Evolutionary conservation across 257 asterid species (phyloP).

Genomic region (Eustoma russellianum): DNA sequence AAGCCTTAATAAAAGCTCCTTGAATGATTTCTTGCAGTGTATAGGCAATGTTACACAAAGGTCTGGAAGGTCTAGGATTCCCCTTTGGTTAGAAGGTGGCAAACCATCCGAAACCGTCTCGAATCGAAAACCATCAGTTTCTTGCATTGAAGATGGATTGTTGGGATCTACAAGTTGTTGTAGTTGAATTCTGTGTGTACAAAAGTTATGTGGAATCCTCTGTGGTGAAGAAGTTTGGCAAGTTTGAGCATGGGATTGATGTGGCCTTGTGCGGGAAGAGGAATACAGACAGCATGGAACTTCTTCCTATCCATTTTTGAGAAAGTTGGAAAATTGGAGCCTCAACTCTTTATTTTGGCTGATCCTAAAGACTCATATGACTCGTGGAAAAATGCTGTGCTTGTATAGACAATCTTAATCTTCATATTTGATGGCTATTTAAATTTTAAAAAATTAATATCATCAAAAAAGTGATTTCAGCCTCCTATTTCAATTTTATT

Average conservation of each 20-base stretch:
- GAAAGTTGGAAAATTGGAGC: no score
- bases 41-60: constrained; percentile 15
- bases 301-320: no score
- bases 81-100: constrained; percentile 12
- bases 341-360: no score
- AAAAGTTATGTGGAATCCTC: constrained; percentile 18
- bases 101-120: constrained; percentile 21
- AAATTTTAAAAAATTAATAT: no score
- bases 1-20: constrained; percentile 9
- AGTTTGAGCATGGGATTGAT: constrained; percentile 22
- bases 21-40: constrained; percentile 16
- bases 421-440: no score
- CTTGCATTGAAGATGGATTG: not conserved
- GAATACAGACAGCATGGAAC: constrained; percentile 23
- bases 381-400: no score
- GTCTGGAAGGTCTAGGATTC: constrained; percentile 18
- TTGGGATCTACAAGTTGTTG: not conserved
- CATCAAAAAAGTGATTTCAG: no score
- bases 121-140: constrained; percentile 8
- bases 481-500: no score
- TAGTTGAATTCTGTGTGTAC: constrained; percentile 22
- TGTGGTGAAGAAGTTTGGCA: constrained; percentile 17
- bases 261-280: constrained; percentile 28
- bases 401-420: no score
- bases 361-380: no score